Evolutionary conservation across 2,329 filamentous ascomycete species (phyloP).

Genomic region (Ceratocystis diversiconidia): DNA sequence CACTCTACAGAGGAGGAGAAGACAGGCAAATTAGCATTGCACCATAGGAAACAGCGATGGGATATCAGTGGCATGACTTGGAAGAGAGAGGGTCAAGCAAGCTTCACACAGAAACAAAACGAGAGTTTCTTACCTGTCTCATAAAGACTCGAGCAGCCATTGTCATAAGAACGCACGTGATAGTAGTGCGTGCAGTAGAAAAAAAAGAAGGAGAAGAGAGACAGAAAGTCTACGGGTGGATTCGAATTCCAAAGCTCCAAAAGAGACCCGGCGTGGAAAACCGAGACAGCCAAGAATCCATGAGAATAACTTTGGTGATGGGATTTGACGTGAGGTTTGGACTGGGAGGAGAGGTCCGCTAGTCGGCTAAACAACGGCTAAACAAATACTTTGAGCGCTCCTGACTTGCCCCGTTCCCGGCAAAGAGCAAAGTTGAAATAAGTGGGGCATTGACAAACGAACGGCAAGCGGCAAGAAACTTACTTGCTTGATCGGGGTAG

Average conservation of each 20-base stretch:
- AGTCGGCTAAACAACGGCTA: slow-evolving; percentile 17
- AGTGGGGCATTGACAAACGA: slow-evolving; percentile 1
- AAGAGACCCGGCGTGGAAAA: slow-evolving; percentile 11
- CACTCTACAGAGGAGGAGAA: slow-evolving; percentile 29
- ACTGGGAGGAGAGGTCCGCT: neutral
- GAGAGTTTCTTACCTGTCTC: slow-evolving; percentile 33
- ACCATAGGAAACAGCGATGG: neutral
- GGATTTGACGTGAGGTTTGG: slow-evolving; percentile 7
- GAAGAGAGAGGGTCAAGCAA: neutral
- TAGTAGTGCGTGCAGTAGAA: neutral
- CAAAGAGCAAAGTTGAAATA: slow-evolving; percentile 8
- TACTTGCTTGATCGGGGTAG: neutral
- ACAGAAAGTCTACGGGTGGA: slow-evolving; percentile 15
- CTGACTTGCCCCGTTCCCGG: slow-evolving; percentile 1
- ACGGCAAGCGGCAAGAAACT: neutral
- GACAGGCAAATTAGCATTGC: neutral
- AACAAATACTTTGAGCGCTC: neutral
- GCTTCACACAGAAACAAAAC: neutral
- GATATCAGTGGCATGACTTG: neutral
- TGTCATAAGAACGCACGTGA: slow-evolving; percentile 24
- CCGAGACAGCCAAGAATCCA: slow-evolving; percentile 9
- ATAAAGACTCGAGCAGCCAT: slow-evolving; percentile 49
- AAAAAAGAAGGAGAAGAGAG: neutral
- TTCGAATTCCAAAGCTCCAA: slow-evolving; percentile 10
- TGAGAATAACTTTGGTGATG: slow-evolving; percentile 18